A percentile compares a stretch with the other conserved stretches of the same genome.
Conservation (phyloP, 805 yeast genomes). For the Brettanomyces bruxellensis region DNA sequence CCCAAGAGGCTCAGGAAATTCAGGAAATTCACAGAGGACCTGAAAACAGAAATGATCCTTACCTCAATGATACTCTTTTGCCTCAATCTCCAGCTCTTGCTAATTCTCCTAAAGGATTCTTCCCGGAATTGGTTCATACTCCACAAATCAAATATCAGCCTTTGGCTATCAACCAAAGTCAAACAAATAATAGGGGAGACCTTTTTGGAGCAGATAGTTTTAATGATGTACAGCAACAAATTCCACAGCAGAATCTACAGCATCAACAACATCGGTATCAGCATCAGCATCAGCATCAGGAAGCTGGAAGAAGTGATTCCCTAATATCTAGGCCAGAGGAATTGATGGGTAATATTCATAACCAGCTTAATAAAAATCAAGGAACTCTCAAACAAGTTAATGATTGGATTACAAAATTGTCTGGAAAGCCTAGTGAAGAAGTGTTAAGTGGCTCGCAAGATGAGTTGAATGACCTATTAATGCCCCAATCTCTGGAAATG, state of each 20-base stretch:
- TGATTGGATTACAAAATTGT: constrained; percentile 36
- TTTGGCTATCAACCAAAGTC: not conserved
- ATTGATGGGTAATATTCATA: constrained; percentile 34
- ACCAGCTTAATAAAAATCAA: constrained; percentile 39
- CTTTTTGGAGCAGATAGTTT: not conserved
- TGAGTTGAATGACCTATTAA: constrained; percentile 26
- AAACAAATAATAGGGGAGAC: not conserved
- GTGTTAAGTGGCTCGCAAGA: constrained; percentile 12
- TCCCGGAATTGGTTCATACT: constrained; percentile 17
- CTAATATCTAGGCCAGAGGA: constrained; percentile 10
- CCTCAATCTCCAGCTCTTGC: not conserved
- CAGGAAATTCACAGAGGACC: constrained; percentile 25
- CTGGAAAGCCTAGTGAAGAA: constrained; percentile 9
- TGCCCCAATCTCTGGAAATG: constrained; percentile 20
- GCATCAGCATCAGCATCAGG: constrained; percentile 2
- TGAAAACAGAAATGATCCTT: constrained; percentile 19
- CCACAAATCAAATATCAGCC: constrained; percentile 3
- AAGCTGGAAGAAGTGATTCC: constrained; percentile 3
- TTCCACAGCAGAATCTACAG: not conserved
- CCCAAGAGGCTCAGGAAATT: constrained; percentile 8
- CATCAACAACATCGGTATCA: constrained; percentile 3
- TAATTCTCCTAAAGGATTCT: constrained; percentile 20
- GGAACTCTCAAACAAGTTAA: constrained; percentile 46
- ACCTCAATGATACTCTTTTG: not conserved
- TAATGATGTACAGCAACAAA: not conserved